Evolutionary conservation across 1,139 yeast species (phyloP).

Genomic region (Lipomyces yarrowii): DNA sequence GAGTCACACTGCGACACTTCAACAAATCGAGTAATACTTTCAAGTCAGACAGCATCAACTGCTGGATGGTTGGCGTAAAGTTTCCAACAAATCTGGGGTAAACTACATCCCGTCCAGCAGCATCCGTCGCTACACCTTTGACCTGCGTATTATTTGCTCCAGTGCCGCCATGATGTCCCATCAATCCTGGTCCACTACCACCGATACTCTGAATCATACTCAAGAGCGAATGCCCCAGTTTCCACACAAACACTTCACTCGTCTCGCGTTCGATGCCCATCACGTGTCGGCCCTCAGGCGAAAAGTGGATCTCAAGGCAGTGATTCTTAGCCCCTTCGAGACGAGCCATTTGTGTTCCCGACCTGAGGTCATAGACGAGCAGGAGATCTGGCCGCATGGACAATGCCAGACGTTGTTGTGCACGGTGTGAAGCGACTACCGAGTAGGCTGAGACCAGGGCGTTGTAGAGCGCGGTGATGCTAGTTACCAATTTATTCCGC

Average conservation of each 20-base stretch:
- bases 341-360: conserved; percentile 31
- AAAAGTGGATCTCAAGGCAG: conserved; percentile 24
- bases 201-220: conserved; percentile 33
- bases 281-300: conserved; percentile 33
- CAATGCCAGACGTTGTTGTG: conserved; percentile 33
- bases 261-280: conserved; percentile 27
- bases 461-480: conserved; percentile 27
- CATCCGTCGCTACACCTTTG: conserved; percentile 16
- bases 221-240: conserved; percentile 31
- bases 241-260: conserved; percentile 29
- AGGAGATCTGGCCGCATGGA: conserved; percentile 29
- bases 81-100: conserved; percentile 29
- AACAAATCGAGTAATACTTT: conserved; percentile 9
- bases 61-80: conserved; percentile 4
- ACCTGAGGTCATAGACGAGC: conserved; percentile 32
- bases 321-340: conserved; percentile 27
- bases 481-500: conserved; percentile 26
- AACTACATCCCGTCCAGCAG: conserved; percentile 27
- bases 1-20: neutral
- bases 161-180: neutral
- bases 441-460: conserved; percentile 25
- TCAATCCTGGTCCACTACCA: conserved; percentile 13
- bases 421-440: conserved; percentile 31
- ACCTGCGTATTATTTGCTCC: conserved; percentile 7
- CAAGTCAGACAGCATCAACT: conserved; percentile 11